Evolutionary conservation across 495 filamentous ascomycete genomes (phyloP).

Genomic region (Extremus antarcticus): DNA sequence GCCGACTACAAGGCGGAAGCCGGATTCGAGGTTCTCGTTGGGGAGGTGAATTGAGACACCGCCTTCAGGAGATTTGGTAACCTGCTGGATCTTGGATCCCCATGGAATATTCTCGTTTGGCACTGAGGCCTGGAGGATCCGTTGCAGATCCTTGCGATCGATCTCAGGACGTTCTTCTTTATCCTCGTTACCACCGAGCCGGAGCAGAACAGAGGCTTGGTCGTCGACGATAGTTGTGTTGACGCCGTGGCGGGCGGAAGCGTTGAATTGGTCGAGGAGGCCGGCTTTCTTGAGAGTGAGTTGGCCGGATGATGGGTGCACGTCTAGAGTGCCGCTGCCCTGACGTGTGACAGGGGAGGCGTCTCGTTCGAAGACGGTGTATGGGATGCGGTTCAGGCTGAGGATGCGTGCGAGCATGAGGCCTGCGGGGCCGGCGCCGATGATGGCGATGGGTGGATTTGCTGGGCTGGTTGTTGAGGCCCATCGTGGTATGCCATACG

Average conservation of each 20-base stretch:
- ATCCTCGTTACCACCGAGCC: neutral
- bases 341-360: conserved; percentile 33
- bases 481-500: no score
- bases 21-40: conserved; percentile 19
- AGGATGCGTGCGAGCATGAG: conserved; percentile 46
- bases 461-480: no score
- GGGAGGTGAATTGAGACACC: conserved; percentile 21
- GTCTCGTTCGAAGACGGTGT: conserved; percentile 41
- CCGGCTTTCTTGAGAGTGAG: conserved; percentile 40
- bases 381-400: conserved; percentile 30
- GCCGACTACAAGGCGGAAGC: conserved; percentile 47
- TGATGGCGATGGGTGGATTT: conserved; percentile 42
- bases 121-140: conserved; percentile 36
- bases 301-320: conserved; percentile 42
- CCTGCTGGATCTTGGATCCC: conserved; percentile 12
- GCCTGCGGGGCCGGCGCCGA: conserved; percentile 47
- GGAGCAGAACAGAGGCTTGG: conserved; percentile 1
- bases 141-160: conserved; percentile 34
- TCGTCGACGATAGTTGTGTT: conserved; percentile 36
- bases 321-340: conserved; percentile 47
- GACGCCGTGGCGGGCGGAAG: conserved; percentile 36
- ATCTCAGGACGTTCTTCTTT: conserved; percentile 24
- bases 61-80: conserved; percentile 7
- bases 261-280: conserved; percentile 38
- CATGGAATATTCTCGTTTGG: conserved; percentile 28